phyloP scores from a whole-genome alignment of 768 basidiomycete genomes.

The Leccinum olivaceopallidum region DNA sequence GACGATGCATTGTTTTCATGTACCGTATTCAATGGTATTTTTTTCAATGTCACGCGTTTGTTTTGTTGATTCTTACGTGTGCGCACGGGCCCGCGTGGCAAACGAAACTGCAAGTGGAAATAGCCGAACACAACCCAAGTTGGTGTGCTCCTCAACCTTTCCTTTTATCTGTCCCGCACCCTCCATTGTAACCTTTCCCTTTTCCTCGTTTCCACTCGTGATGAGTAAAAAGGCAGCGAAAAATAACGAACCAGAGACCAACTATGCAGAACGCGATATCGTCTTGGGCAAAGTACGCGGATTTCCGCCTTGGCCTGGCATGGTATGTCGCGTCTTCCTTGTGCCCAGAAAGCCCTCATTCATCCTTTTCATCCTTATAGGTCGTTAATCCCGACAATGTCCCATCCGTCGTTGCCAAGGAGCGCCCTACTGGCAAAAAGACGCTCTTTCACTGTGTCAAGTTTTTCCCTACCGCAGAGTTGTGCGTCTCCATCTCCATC shows the following conservation, averaged over 20 bases:
- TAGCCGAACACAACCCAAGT: conserved; percentile 41
- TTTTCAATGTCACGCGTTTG: conserved; percentile 32
- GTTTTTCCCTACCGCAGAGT: conserved; percentile 95
- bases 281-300: conserved; percentile 94
- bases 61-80: conserved; percentile 40
- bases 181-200: conserved; percentile 20
- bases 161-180: conserved; percentile 40
- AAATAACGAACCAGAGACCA: conserved; percentile 40
- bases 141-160: conserved; percentile 41
- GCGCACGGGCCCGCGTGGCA: conserved; percentile 42
- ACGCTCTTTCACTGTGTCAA: conserved; percentile 67
- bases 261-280: conserved; percentile 75
- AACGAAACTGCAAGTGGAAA: conserved; percentile 40
- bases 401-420: conserved; percentile 58
- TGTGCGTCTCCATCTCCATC: conserved; percentile 55
- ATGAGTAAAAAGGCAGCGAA: conserved; percentile 57
- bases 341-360: conserved; percentile 11
- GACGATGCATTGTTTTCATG: conserved; percentile 28
- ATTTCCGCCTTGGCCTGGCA: conserved; percentile 93
- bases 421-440: conserved; percentile 76
- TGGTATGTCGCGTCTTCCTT: conserved; percentile 58
- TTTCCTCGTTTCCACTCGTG: conserved; percentile 16
- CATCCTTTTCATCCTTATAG: conserved; percentile 41
- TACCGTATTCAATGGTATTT: conserved; percentile 33
- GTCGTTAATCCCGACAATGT: conserved; percentile 75